These are phyloP conservation scores for Pythium biforme DNA, from an alignment of 352 stramenopile genomes.

Conservation along the genomic window DNA sequence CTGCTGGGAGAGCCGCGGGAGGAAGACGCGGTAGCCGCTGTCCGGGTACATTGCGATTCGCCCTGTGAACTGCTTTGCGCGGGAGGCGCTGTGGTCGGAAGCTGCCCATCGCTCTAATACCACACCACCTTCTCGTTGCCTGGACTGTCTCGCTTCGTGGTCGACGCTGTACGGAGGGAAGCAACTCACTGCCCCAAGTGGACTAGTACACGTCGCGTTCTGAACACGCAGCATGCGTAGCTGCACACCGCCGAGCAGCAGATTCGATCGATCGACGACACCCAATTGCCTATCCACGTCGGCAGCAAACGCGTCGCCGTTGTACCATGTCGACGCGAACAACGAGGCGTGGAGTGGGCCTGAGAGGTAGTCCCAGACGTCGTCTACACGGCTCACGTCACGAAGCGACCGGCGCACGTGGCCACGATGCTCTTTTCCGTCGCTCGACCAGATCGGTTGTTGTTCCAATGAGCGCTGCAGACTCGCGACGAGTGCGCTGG, in stretches of 20 bases:
- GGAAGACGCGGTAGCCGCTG: conserved; percentile 25
- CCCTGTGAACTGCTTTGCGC: conserved; percentile 25
- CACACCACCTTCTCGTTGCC: conserved; percentile 17
- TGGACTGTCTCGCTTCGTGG: conserved; percentile 25
- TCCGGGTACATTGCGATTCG: conserved; percentile 40
- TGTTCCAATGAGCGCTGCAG: conserved; percentile 12
- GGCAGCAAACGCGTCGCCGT: conserved; percentile 43
- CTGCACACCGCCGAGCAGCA: conserved; percentile 64
- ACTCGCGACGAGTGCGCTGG: conserved; percentile 29
- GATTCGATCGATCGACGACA: conserved; percentile 39
- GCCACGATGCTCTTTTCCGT: neutral
- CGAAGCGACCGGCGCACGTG: conserved; percentile 24
- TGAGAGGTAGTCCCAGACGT: conserved; percentile 59
- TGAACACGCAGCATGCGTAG: conserved; percentile 49
- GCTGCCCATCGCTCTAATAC: conserved; percentile 42
- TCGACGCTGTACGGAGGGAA: conserved; percentile 37
- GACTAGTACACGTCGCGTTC: conserved; percentile 21
- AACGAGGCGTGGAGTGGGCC: conserved; percentile 39
- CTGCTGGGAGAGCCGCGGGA: conserved; percentile 16
- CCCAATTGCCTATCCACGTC: conserved; percentile 56
- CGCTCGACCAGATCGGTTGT: conserved; percentile 8
- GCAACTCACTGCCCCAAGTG: conserved; percentile 10
- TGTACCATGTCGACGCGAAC: conserved; percentile 59
- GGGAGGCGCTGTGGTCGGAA: conserved; percentile 8
- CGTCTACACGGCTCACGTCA: conserved; percentile 37